Base-by-base conservation (phyloP, 1,284 basidiomycete species). In the Chalciporus piperatoides region DNA sequence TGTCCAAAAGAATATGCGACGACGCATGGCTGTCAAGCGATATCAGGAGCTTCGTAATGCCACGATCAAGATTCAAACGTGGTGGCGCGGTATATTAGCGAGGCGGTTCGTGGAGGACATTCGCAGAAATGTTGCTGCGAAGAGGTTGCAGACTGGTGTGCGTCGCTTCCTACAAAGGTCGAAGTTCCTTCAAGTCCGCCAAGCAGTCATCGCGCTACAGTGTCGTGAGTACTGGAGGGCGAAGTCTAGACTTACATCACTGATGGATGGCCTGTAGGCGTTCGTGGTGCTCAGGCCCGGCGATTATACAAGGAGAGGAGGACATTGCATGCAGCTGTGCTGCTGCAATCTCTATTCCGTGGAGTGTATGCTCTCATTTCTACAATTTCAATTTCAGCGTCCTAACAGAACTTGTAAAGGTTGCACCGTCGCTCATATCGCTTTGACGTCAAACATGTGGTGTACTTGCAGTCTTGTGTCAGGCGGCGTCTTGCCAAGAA, bases 1-100 rank as follows among this genome's bases (percentile, higher is more conserved):
- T 41, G 89, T 99, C 12, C 97, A 99, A 74, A 99, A 99, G 82
- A 97, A 98, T 68, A 86, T 98, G 73, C 80, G 91, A 40, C 77
- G 94, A 40, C 79, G 85, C 42, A 80, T 97, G 73, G 91, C 91
- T 4, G 80, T 89, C 57, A 92, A 88, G 65, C 80, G 80, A 46
- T 99, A 97, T 64, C 79, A 79, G 56, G 71, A 78, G 48, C 77
- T 96, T 55, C 84, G 91, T 25, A 64, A 57, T 7, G 82, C 86
- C 17, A 84, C 93, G 1, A 86, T 98, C 68, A 83, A 75, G 64
- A 86, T 99, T 30, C 97, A 99, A 69, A 86, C 91, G 0, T 91
- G 92, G 88, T 97, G 93, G 92, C 81, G 96, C 55, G 87, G 90
- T 32, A 80, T 92, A 41, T 60, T 87, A 58, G 96, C 94, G 1